Base-by-base conservation (phyloP, 2,329 filamentous ascomycete species). In the Cadophora sp. region DNA sequence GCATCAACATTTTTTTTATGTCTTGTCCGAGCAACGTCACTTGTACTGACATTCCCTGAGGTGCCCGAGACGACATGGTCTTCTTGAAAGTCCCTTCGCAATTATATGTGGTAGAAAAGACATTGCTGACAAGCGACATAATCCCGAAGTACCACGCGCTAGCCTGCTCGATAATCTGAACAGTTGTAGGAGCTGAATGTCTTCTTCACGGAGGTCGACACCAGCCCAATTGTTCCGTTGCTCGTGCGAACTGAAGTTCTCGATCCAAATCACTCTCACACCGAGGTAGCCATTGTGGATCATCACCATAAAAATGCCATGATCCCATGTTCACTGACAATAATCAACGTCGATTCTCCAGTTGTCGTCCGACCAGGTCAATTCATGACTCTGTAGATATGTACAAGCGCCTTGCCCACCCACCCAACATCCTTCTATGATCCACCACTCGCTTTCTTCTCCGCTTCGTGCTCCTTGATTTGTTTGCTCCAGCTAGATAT, bases 381-480 rank as follows among this genome's bases (percentile, higher is more conserved):
- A 71, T 72, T 74, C 31, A 64, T 61, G 68, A 74, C 71, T 69
- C 71, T 69, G 58, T 71, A 69, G 67, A 74, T 77, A 76, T 76
- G 71, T 76, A 77, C 74, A 77, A 65, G 66, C 43, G 19, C 19
- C 43, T 43, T 46, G 9, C 24, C 24, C 29, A 16, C 6, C 65
- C 40, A 59, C 34, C 48, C 14, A 19, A 22, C 11, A 29, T 58
- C 26, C 46, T 51, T 50, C 55, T 67, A 69, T 66, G 70, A 70
- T 61, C 64, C 67, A 24, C 67, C 68, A 62, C 72, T 72, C 37
- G 80, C 79, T 71, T 82, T 82, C 75, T 84, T 84, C 80, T 80
- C 78, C 68, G 82, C 82, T 80, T 92, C 90, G 77, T 92, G 86
- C 76, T 92, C 89, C 73, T 85, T 85, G 66, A 92, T 90, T 76